Conservation (phyloP, 2,329 filamentous ascomycete species). For the Cladosporium sp. region DNA sequence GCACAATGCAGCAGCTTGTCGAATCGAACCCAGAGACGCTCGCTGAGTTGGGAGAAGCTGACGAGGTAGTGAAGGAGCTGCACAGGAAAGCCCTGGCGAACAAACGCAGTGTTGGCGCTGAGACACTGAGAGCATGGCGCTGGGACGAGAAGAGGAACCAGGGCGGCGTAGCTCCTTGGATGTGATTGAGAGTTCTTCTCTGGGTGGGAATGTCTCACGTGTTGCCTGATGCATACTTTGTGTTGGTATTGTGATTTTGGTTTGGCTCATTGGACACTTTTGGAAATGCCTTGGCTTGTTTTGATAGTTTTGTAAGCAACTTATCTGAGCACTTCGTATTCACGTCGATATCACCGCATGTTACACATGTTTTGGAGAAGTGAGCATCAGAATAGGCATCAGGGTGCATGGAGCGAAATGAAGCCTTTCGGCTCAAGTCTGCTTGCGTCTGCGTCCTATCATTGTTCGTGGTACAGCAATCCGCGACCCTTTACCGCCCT, state of each 20-base stretch:
- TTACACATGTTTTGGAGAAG: too few species aligned
- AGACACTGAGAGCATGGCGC: constrained; percentile 36
- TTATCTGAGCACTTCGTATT: too few species aligned
- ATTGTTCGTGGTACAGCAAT: too few species aligned
- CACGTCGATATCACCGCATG: too few species aligned
- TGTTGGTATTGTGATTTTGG: background rate
- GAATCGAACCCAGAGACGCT: constrained; percentile 21
- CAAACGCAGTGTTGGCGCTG: constrained; percentile 38
- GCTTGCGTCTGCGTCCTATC: too few species aligned
- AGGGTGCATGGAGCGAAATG: too few species aligned
- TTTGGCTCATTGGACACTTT: background rate
- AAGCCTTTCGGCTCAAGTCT: too few species aligned
- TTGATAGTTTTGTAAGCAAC: too few species aligned
- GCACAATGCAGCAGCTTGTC: constrained; percentile 21
- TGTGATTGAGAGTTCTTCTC: constrained; percentile 15
- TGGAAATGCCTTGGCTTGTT: background rate
- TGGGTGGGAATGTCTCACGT: too few species aligned
- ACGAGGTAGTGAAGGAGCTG: constrained; percentile 27
- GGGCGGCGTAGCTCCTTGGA: constrained; percentile 23
- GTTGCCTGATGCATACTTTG: background rate
- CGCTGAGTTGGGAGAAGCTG: constrained; percentile 22
- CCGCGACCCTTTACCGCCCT: too few species aligned
- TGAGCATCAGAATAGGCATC: too few species aligned
- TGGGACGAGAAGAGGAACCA: constrained; percentile 22
- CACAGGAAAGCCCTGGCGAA: constrained; percentile 34